These are phyloP conservation scores for Yamadazyma dushanensis DNA, from an alignment of 1,139 yeast genomes.

Conservation along the genomic window DNA sequence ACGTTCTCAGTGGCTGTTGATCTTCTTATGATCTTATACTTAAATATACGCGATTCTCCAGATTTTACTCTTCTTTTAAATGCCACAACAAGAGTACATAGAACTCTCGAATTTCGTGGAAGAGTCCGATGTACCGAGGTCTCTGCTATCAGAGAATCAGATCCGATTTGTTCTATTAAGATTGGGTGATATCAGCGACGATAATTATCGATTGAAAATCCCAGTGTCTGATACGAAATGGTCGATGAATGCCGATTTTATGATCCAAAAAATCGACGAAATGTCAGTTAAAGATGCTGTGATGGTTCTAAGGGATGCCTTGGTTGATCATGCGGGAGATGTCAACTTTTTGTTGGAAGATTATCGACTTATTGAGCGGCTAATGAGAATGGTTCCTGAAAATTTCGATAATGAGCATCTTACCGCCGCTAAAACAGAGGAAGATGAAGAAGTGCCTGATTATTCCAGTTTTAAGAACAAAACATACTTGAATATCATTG, in stretches of 20 bases:
- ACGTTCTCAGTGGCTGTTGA: too few relatives aligned
- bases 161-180: conserved; percentile 29
- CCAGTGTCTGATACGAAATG: conserved; percentile 18
- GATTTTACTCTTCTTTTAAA: too few relatives aligned
- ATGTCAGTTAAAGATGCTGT: conserved; percentile 27
- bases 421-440: conserved; percentile 11
- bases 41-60: too few relatives aligned
- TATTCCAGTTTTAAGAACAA: conserved; percentile 22
- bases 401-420: conserved; percentile 10
- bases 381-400: conserved; percentile 26
- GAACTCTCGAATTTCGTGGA: conserved; percentile 8
- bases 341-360: conserved; percentile 42
- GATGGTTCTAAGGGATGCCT: conserved; percentile 34
- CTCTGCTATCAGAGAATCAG: conserved; percentile 22
- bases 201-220: conserved; percentile 18
- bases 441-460: conserved; percentile 13
- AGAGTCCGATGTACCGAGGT: not conserved
- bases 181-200: conserved; percentile 33
- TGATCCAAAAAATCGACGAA: conserved; percentile 29
- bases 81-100: conserved; percentile 13
- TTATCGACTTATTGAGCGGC: conserved; percentile 32
- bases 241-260: conserved; percentile 25
- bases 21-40: too few relatives aligned
- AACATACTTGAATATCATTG: conserved; percentile 29
- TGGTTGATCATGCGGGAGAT: conserved; percentile 43